Evolutionary conservation across 202 grass and related monocot species (phyloP), one percentile per base, ranked within the genome.

Genomic region (Dendrocalamus latiflorus): DNA sequence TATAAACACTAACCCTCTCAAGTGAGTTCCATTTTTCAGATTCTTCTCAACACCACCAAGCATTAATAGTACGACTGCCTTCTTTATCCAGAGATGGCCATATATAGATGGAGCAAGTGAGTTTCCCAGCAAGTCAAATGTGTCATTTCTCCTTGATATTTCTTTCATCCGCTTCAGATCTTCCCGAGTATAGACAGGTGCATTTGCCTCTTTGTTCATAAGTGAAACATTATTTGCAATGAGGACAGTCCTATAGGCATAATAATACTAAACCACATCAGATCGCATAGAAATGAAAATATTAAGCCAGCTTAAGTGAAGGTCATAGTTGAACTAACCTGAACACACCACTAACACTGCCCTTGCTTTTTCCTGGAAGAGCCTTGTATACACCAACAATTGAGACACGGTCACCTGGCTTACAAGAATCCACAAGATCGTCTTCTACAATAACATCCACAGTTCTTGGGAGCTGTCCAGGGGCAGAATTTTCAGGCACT

Each of bases 71-170:
- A 98, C 75, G 11, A 98, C 95, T 8, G 95, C 95, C 74, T 95
- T 98, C 85, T 98, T 98, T 79, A 98, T 95, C 92, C 93, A 98
- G 18, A 85, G 28, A 72, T 98, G 95, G 37, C 95, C 95, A 49
- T 98, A 98, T 81, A 95, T 98, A 41, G 93, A 98, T 45, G 93
- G 93, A 74, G 95, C 95, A 85, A 98, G 95, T 30, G 95, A 98
- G 56, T 92, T 98, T 80, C 91, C 95, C 33, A 98, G 89, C 62
- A 98, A 81, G 60, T 95, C 96, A 48, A 90, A 92, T 64, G 90
- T 85, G 70, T 98, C 93, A 55, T 81, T 93, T 93, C 96, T 88
- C 77, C 74, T 93, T 36, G 93, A 86, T 83, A 95, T 88, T 82
- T 98, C 93, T 76, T 98, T 98, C 84, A 98, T 98, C 76, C 84